Evolutionary conservation across 2,329 filamentous ascomycete species (phyloP).

Genomic region (Fusarium ramigenum): DNA sequence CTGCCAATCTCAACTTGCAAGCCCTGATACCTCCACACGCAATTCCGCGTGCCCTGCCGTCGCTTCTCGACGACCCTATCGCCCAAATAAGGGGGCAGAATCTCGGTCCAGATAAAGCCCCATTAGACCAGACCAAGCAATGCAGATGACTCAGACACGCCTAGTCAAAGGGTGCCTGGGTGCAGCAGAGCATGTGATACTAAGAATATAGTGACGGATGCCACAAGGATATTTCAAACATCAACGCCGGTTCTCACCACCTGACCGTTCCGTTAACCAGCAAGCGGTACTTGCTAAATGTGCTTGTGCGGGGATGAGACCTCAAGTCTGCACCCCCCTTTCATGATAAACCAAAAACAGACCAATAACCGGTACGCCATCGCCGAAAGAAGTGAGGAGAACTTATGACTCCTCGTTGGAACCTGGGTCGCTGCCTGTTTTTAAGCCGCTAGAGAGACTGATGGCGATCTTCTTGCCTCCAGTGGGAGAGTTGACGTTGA

Average conservation of each 20-base stretch:
- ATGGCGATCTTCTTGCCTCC: constrained; percentile 66
- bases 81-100: constrained; percentile 24
- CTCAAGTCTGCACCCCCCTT: constrained; percentile 22
- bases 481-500: constrained; percentile 53
- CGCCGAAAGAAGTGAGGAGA: constrained; percentile 39
- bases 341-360: constrained; percentile 34
- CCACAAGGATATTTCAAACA: constrained; percentile 32
- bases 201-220: constrained; percentile 28
- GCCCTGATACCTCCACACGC: neutral
- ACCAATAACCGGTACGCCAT: constrained; percentile 39
- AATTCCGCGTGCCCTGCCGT: constrained; percentile 15
- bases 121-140: constrained; percentile 37
- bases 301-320: constrained; percentile 28
- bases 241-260: constrained; percentile 39
- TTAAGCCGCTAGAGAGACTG: constrained; percentile 60
- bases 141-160: neutral
- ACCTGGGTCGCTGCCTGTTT: constrained; percentile 50
- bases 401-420: constrained; percentile 53
- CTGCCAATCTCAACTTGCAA: constrained; percentile 38
- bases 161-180: neutral
- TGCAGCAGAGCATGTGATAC: constrained; percentile 14
- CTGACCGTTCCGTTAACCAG: constrained; percentile 26
- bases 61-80: constrained; percentile 38
- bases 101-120: constrained; percentile 29
- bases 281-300: constrained; percentile 34